These are phyloP conservation scores for Nakaseomyces sp. DNA, from an alignment of 1,139 yeast species.

Conservation along the genomic window DNA sequence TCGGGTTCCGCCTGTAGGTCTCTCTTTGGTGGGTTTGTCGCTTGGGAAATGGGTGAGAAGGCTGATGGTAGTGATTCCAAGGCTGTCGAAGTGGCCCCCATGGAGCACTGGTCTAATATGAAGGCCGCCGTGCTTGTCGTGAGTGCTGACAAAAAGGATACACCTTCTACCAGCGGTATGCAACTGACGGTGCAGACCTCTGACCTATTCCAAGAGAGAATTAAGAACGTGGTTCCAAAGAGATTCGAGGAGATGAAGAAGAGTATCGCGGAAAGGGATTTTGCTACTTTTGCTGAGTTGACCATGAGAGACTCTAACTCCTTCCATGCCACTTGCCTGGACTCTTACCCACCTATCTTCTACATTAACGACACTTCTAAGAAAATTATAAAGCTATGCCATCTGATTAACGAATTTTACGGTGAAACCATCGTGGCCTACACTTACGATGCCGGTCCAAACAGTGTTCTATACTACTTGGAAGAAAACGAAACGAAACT, in stretches of 20 bases:
- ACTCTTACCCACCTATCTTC: slow-evolving; percentile 91
- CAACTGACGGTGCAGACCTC: slow-evolving; percentile 88
- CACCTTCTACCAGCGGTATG: slow-evolving; percentile 94
- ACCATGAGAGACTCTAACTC: slow-evolving; percentile 96
- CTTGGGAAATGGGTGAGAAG: slow-evolving; percentile 91
- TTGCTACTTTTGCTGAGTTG: slow-evolving; percentile 70
- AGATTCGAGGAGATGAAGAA: slow-evolving; percentile 76
- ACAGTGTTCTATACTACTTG: slow-evolving; percentile 88
- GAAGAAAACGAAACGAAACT: slow-evolving; percentile 61
- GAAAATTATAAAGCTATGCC: slow-evolving; percentile 72
- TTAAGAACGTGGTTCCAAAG: slow-evolving; percentile 71
- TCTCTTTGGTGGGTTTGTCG: slow-evolving; percentile 92
- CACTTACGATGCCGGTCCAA: slow-evolving; percentile 98
- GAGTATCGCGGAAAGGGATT: slow-evolving; percentile 63
- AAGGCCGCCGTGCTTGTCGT: slow-evolving; percentile 89
- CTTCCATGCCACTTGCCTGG: slow-evolving; percentile 94
- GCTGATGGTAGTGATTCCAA: slow-evolving; percentile 78
- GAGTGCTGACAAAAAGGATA: slow-evolving; percentile 86
- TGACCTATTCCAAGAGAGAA: slow-evolving; percentile 71
- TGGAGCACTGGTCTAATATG: slow-evolving; percentile 84
- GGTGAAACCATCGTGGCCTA: slow-evolving; percentile 78
- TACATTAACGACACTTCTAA: slow-evolving; percentile 94
- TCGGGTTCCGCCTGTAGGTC: slow-evolving; percentile 98
- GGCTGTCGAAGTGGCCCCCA: slow-evolving; percentile 85
- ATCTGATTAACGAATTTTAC: slow-evolving; percentile 59